Evolutionary conservation across 2,329 filamentous ascomycete species (phyloP), one percentile per base, ranked within the genome.

Genomic region (Fusarium napiforme): DNA sequence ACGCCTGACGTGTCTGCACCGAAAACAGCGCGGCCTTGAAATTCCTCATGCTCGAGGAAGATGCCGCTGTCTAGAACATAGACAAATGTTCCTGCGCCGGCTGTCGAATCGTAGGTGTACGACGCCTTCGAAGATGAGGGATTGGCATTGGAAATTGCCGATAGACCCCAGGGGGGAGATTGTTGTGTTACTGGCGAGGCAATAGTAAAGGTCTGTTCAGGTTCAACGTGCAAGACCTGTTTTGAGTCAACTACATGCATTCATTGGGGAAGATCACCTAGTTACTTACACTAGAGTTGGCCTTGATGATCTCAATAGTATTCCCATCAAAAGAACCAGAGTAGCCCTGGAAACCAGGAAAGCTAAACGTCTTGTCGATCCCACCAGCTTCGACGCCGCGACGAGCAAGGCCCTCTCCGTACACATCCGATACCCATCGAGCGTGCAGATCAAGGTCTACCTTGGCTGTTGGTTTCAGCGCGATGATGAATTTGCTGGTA

Each of bases 21-120:
- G 5, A 72, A 42, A 0, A 37, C 5, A 4, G 64, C 69, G 7
- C 68, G 55, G 5, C 69, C 69, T 12, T 69, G 63, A 16, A 64
- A 72, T 10, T 72, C 69, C 0, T 46, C 3, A 16, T 72, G 69
- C 5, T 26, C 12, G 0, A 52, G 46, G 19, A 30, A 39, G 3
- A 72, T 15, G 0, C 69, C 69, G 9, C 68, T 72, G 10, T 72
- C 69, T 1, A 72, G 36, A 2, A 72, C 36, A 3, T 72, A 72
- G 5, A 34, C 65, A 34, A 72, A 72, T 2, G 16, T 53, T 1
- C 63, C 69, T 21, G 36, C 26, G 3, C 69, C 69, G 0, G 69
- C 63, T 4, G 63, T 68, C 0, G 63, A 67, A 9, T 72, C 69
- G n/a, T 64, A 72, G 3, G 42, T 64, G 5, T 72, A 72, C 0